phyloP scores from a whole-genome alignment of 2,329 filamentous ascomycete species.

The Fusarium humuli region DNA sequence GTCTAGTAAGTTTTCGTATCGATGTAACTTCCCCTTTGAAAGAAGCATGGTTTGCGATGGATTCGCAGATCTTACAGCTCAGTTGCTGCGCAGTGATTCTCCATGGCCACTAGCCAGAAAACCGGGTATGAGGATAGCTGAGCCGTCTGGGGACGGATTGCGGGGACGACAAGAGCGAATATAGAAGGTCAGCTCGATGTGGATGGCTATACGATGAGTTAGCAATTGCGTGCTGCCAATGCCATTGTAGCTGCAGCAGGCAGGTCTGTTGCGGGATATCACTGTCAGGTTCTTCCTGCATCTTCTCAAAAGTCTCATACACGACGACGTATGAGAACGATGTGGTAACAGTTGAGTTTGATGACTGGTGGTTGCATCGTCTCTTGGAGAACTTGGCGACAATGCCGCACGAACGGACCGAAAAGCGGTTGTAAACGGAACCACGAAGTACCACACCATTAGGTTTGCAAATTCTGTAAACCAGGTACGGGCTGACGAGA shows the following conservation, averaged over 20 bases:
- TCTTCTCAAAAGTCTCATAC: not conserved
- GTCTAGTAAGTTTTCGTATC: conserved; percentile 3
- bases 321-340: not conserved
- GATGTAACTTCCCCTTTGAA: not conserved
- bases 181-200: not conserved
- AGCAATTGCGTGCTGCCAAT: not conserved
- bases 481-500: conserved; percentile 14
- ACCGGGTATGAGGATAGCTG: conserved; percentile 10
- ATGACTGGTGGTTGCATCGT: conserved; percentile 1
- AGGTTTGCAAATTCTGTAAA: conserved; percentile 14
- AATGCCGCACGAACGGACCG: conserved; percentile 18
- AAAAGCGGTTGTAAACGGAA: conserved; percentile 20
- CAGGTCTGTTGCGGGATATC: not conserved
- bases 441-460: conserved; percentile 23
- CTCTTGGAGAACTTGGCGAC: conserved; percentile 3
- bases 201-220: not conserved
- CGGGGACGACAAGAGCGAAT: conserved; percentile 21
- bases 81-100: conserved; percentile 15
- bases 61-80: conserved; percentile 8
- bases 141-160: conserved; percentile 21
- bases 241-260: not conserved
- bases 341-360: conserved; percentile 7
- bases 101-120: not conserved
- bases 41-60: not conserved
- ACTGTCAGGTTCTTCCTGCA: not conserved